Base-by-base conservation (phyloP, 345 rosid species). In the Arabidopsis suecica region DNA sequence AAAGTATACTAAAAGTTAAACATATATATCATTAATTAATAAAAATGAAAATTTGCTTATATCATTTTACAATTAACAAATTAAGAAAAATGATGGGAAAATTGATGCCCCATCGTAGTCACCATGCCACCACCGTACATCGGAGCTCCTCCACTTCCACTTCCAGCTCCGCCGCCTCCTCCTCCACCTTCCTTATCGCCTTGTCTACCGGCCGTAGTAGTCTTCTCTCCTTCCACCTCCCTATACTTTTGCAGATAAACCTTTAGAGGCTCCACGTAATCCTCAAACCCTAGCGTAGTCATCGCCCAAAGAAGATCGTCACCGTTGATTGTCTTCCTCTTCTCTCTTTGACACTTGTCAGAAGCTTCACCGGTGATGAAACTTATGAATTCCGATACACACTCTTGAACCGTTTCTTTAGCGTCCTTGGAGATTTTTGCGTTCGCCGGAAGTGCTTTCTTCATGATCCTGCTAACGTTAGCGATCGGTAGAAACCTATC, bases 241-340 rank as follows among this genome's bases (percentile, higher is more conserved):
- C 93, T 82, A 33, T 86, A 88, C 82, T 88, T 88, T 65, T 87
- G 93, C 55, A 88, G 77, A 65, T 88, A 87, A 70, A 82, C 58
- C 88, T 87, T 88, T 56, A 88, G 53, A 5, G 91, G 89, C 40
- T 88, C 93, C 13, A 88, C 88, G 54, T 88, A 88, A 68, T 88
- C 91, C 65, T 88, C 91, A 50, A 88, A 88, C 28, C 93, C 93
- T 8, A 88, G 76, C 32, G 93, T 88, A 33, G 89, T 88, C 93
- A 88, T 88, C 54, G 93, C 90, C 91, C 93, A 88, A 11, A 88
- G 83, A 72, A 88, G 83, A 80, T 88, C 93, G 30, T 88, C 93
- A 5, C 91, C 90, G 87, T 88, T 88, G 69, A 88, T 84, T 36
- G 93, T 88, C 85, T 88, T 88, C 77, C 93, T 74, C 77, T 88